A percentile compares a stretch with the other conserved stretches of the same genome.
Conservation (phyloP, 164 flowering plant genomes). For the Magnolia officinalis region DNA sequence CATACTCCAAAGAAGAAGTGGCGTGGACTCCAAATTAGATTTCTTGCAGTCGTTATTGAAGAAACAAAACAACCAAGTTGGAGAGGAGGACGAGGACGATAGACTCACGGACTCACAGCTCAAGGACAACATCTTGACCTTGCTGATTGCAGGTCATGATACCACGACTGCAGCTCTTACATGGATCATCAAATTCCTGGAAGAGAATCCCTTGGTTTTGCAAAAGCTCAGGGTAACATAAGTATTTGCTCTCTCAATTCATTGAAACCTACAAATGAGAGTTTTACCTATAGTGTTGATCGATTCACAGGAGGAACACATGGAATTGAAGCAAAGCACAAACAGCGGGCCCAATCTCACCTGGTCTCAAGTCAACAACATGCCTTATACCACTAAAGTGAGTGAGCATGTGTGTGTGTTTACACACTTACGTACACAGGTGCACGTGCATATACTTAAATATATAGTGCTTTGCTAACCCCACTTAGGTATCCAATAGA, state of each 20-base stretch:
- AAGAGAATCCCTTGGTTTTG: slow-evolving; percentile 53
- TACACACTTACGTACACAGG: too few relatives aligned
- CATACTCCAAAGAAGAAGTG: slow-evolving; percentile 43
- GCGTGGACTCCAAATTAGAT: slow-evolving; percentile 36
- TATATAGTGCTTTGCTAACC: too few relatives aligned
- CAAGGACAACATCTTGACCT: slow-evolving; percentile 62
- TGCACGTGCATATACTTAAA: too few relatives aligned
- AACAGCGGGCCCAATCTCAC: slow-evolving; percentile 34
- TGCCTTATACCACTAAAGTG: slow-evolving; percentile 67
- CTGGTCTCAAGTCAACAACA: slow-evolving; percentile 56
- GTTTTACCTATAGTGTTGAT: not conserved
- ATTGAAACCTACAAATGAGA: not conserved
- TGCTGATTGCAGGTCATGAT: slow-evolving; percentile 70
- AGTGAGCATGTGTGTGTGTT: slow-evolving; percentile 9
- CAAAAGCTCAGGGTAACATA: slow-evolving; percentile 43
- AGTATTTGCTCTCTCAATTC: not conserved
- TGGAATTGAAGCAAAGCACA: slow-evolving; percentile 33
- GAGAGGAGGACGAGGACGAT: slow-evolving; percentile 30
- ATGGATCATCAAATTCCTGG: slow-evolving; percentile 61
- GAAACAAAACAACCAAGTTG: slow-evolving; percentile 33
- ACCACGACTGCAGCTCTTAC: slow-evolving; percentile 72
- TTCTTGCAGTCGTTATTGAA: slow-evolving; percentile 50
- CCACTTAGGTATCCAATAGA: too few relatives aligned
- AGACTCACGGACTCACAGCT: slow-evolving; percentile 57
- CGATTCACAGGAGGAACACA: slow-evolving; percentile 52